These are phyloP conservation scores for Actinidia arguta DNA, from an alignment of 179 eudicot genomes.

Conservation along the genomic window DNA sequence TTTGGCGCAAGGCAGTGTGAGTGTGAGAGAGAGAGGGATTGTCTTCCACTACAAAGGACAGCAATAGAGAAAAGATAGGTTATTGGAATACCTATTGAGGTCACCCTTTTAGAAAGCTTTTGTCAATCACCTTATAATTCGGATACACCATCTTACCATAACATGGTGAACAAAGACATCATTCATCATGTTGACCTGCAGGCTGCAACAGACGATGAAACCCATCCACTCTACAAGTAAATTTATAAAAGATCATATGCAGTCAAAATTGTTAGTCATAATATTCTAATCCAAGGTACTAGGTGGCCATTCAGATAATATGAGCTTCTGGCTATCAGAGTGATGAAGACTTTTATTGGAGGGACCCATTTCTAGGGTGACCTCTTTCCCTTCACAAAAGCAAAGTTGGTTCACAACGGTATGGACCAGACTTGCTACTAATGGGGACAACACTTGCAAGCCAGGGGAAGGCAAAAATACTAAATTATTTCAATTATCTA, in stretches of 20 bases:
- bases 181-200: not conserved
- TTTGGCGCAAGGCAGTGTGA: not conserved
- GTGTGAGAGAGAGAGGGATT: not conserved
- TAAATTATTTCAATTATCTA: conserved; percentile 10
- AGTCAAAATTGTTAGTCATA: not conserved
- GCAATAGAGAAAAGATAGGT: not conserved
- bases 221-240: not conserved
- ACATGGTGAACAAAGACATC: not conserved
- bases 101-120: not conserved
- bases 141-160: not conserved
- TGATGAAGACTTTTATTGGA: not conserved
- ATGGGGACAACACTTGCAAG: conserved; percentile 7
- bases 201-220: not conserved
- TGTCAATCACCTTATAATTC: not conserved
- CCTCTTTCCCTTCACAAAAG: not conserved
- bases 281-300: not conserved
- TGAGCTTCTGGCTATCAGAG: not conserved
- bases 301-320: not conserved
- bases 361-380: not conserved
- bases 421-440: conserved; percentile 6
- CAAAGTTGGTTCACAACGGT: not conserved
- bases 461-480: not conserved
- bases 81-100: not conserved
- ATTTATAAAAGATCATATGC: not conserved
- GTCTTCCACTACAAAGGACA: conserved; percentile 20